Percentiles rank a stretch among this genome's conserved stretches.
Conservation (phyloP, 495 filamentous ascomycete genomes). For the Aspergillus nidulans region DNA sequence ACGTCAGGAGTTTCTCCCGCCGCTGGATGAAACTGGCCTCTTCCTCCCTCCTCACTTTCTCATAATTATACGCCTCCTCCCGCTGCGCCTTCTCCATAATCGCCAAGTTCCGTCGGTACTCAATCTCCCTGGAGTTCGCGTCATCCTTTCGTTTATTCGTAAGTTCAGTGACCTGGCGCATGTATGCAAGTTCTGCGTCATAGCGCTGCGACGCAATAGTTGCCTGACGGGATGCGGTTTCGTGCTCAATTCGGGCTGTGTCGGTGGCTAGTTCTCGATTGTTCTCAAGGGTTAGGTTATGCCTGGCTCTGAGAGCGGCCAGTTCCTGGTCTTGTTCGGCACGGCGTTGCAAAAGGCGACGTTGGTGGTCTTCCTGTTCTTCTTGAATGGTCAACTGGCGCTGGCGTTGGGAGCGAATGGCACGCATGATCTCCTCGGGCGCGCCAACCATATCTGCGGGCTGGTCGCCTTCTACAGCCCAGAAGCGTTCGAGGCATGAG, state of each 20-base stretch:
- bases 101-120: neutral
- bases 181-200: slow-evolving; percentile 8
- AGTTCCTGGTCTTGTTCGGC: slow-evolving; percentile 6
- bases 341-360: neutral
- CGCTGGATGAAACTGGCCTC: neutral
- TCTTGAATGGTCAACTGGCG: neutral
- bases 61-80: slow-evolving; percentile 1
- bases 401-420: neutral
- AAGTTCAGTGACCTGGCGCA: slow-evolving; percentile 6
- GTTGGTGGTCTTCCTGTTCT: slow-evolving; percentile 10
- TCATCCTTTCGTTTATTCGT: slow-evolving; percentile 6
- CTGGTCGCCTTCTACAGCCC: slow-evolving; percentile 10
- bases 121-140: slow-evolving; percentile 3
- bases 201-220: slow-evolving; percentile 2
- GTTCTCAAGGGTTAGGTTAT: slow-evolving; percentile 1
- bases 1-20: slow-evolving; percentile 5
- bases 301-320: neutral
- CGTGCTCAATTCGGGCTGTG: slow-evolving; percentile 3
- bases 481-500: slow-evolving; percentile 8
- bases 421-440: slow-evolving; percentile 2
- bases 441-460: slow-evolving; percentile 4
- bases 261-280: neutral
- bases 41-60: slow-evolving; percentile 1
- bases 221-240: slow-evolving; percentile 2
- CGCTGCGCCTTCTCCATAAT: slow-evolving; percentile 7